Percentiles rank a stretch among this genome's conserved stretches.
Conservation (phyloP, 805 yeast genomes). For the Maudiozyma saulgeensis region DNA sequence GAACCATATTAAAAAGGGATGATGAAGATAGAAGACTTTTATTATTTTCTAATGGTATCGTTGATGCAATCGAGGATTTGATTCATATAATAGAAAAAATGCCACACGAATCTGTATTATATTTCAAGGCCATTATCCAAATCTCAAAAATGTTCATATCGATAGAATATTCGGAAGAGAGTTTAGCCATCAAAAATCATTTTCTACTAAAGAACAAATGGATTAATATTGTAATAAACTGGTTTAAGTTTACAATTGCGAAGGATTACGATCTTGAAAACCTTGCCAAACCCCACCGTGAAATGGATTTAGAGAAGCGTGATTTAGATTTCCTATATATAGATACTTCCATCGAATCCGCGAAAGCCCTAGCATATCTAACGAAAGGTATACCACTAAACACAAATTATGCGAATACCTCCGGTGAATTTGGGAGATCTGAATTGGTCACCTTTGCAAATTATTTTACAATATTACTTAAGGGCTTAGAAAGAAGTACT, state of each 20-base stretch:
- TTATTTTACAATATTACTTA: conserved; percentile 51
- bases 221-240: conserved; percentile 38
- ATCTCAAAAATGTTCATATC: conserved; percentile 22
- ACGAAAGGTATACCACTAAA: conserved; percentile 48
- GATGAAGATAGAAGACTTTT: conserved; percentile 21
- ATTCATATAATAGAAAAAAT: conserved; percentile 14
- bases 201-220: conserved; percentile 37
- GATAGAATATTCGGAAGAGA: conserved; percentile 15
- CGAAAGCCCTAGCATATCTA: conserved; percentile 44
- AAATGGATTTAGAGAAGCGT: conserved; percentile 24
- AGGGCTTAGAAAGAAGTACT: conserved; percentile 31
- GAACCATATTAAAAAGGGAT: conserved; percentile 27
- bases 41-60: conserved; percentile 23
- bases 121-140: conserved; percentile 21
- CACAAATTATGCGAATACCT: conserved; percentile 42
- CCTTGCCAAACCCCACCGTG: conserved; percentile 20
- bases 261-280: conserved; percentile 27
- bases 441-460: conserved; percentile 57
- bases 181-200: conserved; percentile 31
- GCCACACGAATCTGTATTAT: conserved; percentile 9
- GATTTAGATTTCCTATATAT: conserved; percentile 40
- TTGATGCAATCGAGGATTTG: conserved; percentile 26
- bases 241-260: conserved; percentile 44
- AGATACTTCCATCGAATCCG: conserved; percentile 51
- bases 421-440: conserved; percentile 40